Percentiles rank a stretch among this genome's conserved stretches.
Evolutionary conservation across 495 filamentous ascomycete genomes (phyloP).

Genomic region (Aspergillus cristatus): DNA sequence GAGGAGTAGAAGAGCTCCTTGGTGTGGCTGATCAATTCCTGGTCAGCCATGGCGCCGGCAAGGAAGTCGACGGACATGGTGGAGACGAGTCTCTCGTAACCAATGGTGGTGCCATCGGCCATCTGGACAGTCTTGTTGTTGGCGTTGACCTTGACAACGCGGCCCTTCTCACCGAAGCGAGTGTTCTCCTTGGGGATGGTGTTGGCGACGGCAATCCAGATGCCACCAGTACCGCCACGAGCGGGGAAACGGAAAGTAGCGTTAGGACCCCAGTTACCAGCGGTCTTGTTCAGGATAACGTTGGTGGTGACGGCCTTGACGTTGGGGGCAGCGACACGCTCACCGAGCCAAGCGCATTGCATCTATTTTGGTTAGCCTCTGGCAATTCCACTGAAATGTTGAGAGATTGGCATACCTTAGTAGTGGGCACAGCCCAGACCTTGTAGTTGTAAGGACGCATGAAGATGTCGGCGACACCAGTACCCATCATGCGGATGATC

Average conservation of each 20-base stretch:
- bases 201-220: slow-evolving; percentile 96
- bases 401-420: slow-evolving; percentile 62
- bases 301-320: slow-evolving; percentile 93
- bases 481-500: slow-evolving; percentile 89
- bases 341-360: slow-evolving; percentile 98
- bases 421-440: slow-evolving; percentile 98
- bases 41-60: slow-evolving; percentile 77
- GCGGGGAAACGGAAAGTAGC: slow-evolving; percentile 98
- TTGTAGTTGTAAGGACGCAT: slow-evolving; percentile 99
- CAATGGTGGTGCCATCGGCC: slow-evolving; percentile 78
- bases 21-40: slow-evolving; percentile 70
- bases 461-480: slow-evolving; percentile 88
- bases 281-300: slow-evolving; percentile 90
- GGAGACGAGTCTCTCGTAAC: slow-evolving; percentile 84
- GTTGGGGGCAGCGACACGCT: slow-evolving; percentile 96
- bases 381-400: background rate
- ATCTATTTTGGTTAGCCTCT: slow-evolving; percentile 49
- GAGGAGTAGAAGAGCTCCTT: slow-evolving; percentile 95
- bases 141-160: slow-evolving; percentile 77
- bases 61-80: slow-evolving; percentile 96
- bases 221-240: slow-evolving; percentile 88
- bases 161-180: slow-evolving; percentile 75
- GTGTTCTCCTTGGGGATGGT: slow-evolving; percentile 89
- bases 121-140: slow-evolving; percentile 74
- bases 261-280: slow-evolving; percentile 97